Percentiles rank a stretch among this genome's conserved stretches.
These are phyloP conservation scores for Phaeophleospora eucalypticola DNA, from an alignment of 2,329 filamentous ascomycete species.

Conservation along the genomic window DNA sequence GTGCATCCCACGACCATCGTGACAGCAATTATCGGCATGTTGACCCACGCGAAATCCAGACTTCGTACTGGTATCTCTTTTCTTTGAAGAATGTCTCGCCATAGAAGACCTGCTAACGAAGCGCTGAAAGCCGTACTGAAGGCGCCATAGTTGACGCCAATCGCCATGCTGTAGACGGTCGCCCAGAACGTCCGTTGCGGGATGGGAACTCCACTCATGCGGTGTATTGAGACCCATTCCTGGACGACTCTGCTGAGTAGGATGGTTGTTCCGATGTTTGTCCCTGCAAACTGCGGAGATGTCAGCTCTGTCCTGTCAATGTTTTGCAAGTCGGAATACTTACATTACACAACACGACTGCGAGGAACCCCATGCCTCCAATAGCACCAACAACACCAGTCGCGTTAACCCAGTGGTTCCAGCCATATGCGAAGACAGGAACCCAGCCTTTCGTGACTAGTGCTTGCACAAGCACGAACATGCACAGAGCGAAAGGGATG, in stretches of 20 bases:
- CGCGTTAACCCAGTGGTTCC: slow-evolving; percentile 67
- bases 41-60: slow-evolving; percentile 64
- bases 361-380: slow-evolving; percentile 69
- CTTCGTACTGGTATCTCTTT: slow-evolving; percentile 64
- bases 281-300: slow-evolving; percentile 74
- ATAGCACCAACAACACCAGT: slow-evolving; percentile 66
- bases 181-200: slow-evolving; percentile 66
- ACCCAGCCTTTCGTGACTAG: slow-evolving; percentile 73
- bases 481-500: slow-evolving; percentile 66
- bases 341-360: slow-evolving; percentile 67
- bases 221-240: slow-evolving; percentile 61
- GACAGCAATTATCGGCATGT: slow-evolving; percentile 66
- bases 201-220: slow-evolving; percentile 46
- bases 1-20: slow-evolving; percentile 61
- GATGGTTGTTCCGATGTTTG: slow-evolving; percentile 73
- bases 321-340: too few species aligned
- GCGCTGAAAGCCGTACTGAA: slow-evolving; percentile 70
- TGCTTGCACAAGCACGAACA: slow-evolving; percentile 71
- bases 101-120: slow-evolving; percentile 66
- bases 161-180: slow-evolving; percentile 69
- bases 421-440: slow-evolving; percentile 66
- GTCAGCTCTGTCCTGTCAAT: too few species aligned
- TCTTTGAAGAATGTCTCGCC: slow-evolving; percentile 64
- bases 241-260: slow-evolving; percentile 67
- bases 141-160: slow-evolving; percentile 71